Evolutionary conservation across 2,329 filamentous ascomycete genomes (phyloP), one percentile per base, ranked within the genome.

Genomic region (Calonectria ilicicola): DNA sequence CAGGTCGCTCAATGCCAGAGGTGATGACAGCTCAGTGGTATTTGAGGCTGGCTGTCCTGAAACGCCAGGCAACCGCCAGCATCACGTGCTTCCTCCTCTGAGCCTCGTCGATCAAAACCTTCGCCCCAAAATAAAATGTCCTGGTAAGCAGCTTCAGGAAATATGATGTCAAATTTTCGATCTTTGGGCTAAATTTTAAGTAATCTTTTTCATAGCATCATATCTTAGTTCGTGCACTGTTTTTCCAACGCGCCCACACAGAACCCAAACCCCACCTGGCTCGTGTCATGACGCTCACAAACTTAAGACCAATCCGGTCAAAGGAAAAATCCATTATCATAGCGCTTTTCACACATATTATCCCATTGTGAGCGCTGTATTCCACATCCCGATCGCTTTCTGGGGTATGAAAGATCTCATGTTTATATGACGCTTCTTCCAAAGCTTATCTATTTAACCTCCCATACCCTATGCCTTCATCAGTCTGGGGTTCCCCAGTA

Each of bases 1-100:
- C 19, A 32, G 26, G 17, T 46, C 27, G 17, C 10, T 19, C 53
- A 60, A 35, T 40, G 12, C n/a, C 7, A 23, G n/a, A 15, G 44
- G 5, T 8, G 42, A 32, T 27, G 42, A 60, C 15, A 15, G 29
- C 49, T 49, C 32, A 35, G 60, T 49, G 42, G 47, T 70, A 49
- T 51, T 29, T 35, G 23, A 38, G n/a, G 51, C 32, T 46, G 53
- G 44, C n/a, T 35, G 53, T 46, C 63, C 63, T 38, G 53, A 67
- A 67, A 47, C 63, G 44, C 64, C 29, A 70, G 69, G 69, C 53
- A 60, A 12, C 44, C 44, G 21, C 32, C 63, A 63, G n/a, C 53
- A 67, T 70, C 69, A 70, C 69, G 69, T 70, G 69, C 69, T 44
- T 44, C 53, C 5, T 60, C 32, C 53, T 60, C 53, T 15, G 23